A percentile compares a stretch with the other conserved stretches of the same genome.
phyloP scores from a whole-genome alignment of 768 basidiomycete genomes.

The Leccinum incarnatum region DNA sequence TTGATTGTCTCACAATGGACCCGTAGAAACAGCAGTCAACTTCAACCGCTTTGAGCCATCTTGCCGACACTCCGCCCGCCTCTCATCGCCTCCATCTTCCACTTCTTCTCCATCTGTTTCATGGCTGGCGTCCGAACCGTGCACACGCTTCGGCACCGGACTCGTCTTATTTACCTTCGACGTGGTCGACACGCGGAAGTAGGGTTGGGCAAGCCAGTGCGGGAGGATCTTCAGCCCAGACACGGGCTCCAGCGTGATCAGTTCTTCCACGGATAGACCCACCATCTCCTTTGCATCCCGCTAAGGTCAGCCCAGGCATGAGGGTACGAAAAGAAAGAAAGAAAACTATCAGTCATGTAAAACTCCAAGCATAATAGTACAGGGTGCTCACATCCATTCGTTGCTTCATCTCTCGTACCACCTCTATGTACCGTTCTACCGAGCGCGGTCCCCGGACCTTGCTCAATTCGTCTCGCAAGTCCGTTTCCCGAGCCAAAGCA shows the following conservation, averaged over 20 bases:
- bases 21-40: not conserved
- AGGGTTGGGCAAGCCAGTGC: conserved; percentile 72
- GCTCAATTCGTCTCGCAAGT: conserved; percentile 73
- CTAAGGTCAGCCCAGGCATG: conserved; percentile 23
- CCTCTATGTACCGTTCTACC: conserved; percentile 41
- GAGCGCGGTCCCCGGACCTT: conserved; percentile 34
- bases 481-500: conserved; percentile 59
- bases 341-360: not conserved
- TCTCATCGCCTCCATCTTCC: not conserved
- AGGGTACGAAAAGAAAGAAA: not conserved
- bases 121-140: not conserved
- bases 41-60: conserved; percentile 13
- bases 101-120: not conserved
- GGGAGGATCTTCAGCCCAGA: conserved; percentile 57
- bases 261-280: conserved; percentile 31
- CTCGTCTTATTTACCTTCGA: not conserved
- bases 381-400: conserved; percentile 50
- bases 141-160: conserved; percentile 10
- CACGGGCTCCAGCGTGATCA: conserved; percentile 40
- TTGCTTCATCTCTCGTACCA: conserved; percentile 58
- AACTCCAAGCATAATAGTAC: not conserved
- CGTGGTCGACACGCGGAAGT: conserved; percentile 36
- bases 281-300: conserved; percentile 44
- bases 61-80: not conserved
- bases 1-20: not conserved